Evolutionary conservation across 2,329 filamentous ascomycete genomes (phyloP), one percentile per base, ranked within the genome.

Genomic region (Microcyclospora pomicola): DNA sequence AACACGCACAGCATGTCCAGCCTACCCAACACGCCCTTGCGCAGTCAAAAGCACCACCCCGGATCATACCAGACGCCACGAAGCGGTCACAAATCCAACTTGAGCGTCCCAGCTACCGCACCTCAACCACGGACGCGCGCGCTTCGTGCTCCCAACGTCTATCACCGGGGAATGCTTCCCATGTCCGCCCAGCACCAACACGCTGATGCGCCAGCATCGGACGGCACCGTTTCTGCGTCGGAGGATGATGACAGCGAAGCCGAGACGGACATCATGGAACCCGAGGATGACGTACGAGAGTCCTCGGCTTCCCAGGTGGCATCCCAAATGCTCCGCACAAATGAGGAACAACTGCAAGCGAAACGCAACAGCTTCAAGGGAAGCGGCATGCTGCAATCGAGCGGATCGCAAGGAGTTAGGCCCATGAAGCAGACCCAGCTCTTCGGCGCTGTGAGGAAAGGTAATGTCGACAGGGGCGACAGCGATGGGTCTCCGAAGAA

Each of bases 1-100:
- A 82, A 80, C 41, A 75, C 78, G 24, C 84, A 92, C 56, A 91
- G 84, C 33, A 67, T 93, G 57, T 92, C 86, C 1, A 91, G 86
- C 1, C 66, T 94, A 5, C 85, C 85, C 6, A 77, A 76, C 5
- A 93, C 85, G 2, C 84, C 85, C 9, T 64, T 66, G 32, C 69
- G 74, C 11, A 59, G 67, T 32, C 69, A 46, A 35, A 52, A 47
- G 31, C 72, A 35, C 61, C 49, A 65, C 77, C 35, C 75, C 79
- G 30, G 12, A 0, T 29, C 43, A 11, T 52, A 49, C 33, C 40
- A 48, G 19, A 56, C 54, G 2, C 42, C 12, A 9, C 30, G 30
- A 31, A 31, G 30, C 13, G 43, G 42, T 35, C 49, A 49, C 10
- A 43, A 46, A 13, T 40, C 48, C 14, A 41, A 46, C 9, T 31